phyloP scores from a whole-genome alignment of 805 yeast genomes.

The Wickerhamomyces xylosicus region DNA sequence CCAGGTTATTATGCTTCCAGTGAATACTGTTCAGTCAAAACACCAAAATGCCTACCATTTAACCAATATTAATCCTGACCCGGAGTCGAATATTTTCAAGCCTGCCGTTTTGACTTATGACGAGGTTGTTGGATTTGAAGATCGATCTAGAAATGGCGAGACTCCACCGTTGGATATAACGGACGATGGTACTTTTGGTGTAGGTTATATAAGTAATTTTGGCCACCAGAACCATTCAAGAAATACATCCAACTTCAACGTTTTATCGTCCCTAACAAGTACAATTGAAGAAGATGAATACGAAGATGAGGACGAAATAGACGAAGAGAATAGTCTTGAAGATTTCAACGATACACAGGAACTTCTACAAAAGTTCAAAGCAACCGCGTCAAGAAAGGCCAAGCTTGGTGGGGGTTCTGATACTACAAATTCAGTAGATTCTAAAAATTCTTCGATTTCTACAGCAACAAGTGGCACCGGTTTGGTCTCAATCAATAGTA shows the following conservation, averaged over 20 bases:
- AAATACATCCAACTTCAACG: slow-evolving; percentile 15
- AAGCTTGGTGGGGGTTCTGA: no score
- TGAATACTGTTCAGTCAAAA: slow-evolving; percentile 8
- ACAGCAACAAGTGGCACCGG: neutral
- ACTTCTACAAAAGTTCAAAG: neutral
- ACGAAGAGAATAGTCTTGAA: neutral
- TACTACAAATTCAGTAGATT: slow-evolving; percentile 6
- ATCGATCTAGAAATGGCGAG: slow-evolving; percentile 1
- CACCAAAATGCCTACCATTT: neutral
- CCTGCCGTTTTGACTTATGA: slow-evolving; percentile 18
- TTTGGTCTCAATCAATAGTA: neutral
- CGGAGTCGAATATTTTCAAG: slow-evolving; percentile 2
- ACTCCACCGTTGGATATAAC: neutral
- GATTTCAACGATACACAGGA: neutral
- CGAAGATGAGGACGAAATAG: slow-evolving; percentile 12
- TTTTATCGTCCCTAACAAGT: slow-evolving; percentile 7
- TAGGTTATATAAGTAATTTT: neutral
- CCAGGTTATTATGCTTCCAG: slow-evolving; percentile 65
- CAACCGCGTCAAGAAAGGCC: neutral
- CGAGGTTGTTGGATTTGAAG: slow-evolving; percentile 15
- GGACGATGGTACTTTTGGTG: neutral
- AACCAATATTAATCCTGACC: neutral
- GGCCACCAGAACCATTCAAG: slow-evolving; percentile 10
- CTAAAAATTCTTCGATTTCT: neutral
- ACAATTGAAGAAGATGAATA: slow-evolving; percentile 5